Evolutionary conservation across 345 rosid genomes (phyloP).

Genomic region (Bruguiera parviflora): DNA sequence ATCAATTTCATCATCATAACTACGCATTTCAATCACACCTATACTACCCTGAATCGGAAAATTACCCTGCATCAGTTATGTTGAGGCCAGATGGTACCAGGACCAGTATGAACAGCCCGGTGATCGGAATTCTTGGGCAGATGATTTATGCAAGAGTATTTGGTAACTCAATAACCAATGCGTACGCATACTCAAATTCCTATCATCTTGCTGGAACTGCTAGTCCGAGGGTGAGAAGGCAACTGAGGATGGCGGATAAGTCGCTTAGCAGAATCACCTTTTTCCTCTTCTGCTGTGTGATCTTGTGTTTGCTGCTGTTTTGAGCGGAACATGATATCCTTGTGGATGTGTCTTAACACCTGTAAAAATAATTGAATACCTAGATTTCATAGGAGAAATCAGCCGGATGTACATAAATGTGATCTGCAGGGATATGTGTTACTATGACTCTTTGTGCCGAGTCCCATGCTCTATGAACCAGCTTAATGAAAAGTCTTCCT

Average conservation of each 20-base stretch:
- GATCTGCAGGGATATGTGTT: slow-evolving; percentile 15
- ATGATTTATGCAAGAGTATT: slow-evolving; percentile 58
- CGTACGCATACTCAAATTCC: slow-evolving; percentile 46
- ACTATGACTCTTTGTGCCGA: neutral
- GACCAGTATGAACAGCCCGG: slow-evolving; percentile 36
- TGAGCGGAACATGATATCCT: slow-evolving; percentile 22
- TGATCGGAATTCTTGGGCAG: slow-evolving; percentile 67
- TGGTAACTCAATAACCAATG: slow-evolving; percentile 47
- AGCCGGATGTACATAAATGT: slow-evolving; percentile 13
- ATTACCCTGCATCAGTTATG: slow-evolving; percentile 37
- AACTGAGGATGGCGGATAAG: slow-evolving; percentile 58
- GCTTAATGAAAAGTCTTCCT: neutral
- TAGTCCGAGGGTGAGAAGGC: slow-evolving; percentile 72
- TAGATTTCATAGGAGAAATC: neutral
- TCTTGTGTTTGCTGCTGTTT: slow-evolving; percentile 69
- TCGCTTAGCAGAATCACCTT: slow-evolving; percentile 70
- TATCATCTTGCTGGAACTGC: slow-evolving; percentile 42
- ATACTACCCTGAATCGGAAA: slow-evolving; percentile 31
- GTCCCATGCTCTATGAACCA: neutral
- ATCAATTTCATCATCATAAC: slow-evolving; percentile 4
- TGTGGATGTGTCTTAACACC: neutral
- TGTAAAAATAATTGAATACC: slow-evolving; percentile 8
- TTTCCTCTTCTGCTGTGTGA: slow-evolving; percentile 66
- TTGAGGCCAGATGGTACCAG: slow-evolving; percentile 35
- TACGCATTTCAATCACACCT: slow-evolving; percentile 22